Percentiles rank a stretch among this genome's conserved stretches.
Conservation (phyloP, 176 grass and related monocot genomes). For the Triticum dicoccoides region DNA sequence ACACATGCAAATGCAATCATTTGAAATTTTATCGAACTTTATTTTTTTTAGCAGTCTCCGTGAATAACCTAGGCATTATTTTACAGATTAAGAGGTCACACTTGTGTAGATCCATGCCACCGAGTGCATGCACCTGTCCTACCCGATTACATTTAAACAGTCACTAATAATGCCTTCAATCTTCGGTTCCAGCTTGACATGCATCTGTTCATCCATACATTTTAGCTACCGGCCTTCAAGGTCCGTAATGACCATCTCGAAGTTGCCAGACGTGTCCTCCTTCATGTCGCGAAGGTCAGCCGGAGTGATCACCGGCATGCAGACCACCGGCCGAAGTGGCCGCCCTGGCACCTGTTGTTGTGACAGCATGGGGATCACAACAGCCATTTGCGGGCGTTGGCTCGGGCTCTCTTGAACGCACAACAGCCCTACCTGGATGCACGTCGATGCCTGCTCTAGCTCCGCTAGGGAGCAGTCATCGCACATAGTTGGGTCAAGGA, state of each 20-base stretch:
- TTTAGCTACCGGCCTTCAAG: conserved; percentile 22
- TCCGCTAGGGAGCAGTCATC: not conserved
- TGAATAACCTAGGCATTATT: too few relatives aligned
- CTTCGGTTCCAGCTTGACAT: not conserved
- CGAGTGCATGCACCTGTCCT: not conserved
- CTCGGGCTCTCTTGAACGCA: conserved; percentile 40
- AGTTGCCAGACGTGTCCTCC: not conserved
- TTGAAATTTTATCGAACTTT: too few relatives aligned
- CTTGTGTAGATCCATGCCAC: too few relatives aligned
- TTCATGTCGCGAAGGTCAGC: not conserved
- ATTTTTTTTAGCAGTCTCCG: too few relatives aligned
- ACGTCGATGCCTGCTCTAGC: conserved; percentile 17
- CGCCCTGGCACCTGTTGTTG: not conserved
- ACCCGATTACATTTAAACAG: not conserved
- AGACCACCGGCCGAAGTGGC: conserved; percentile 27
- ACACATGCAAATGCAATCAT: too few relatives aligned
- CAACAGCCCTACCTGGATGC: conserved; percentile 36
- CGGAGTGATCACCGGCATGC: not conserved
- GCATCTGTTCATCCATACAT: too few relatives aligned
- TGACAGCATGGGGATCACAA: conserved; percentile 31
- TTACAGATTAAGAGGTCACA: too few relatives aligned
- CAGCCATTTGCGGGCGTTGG: conserved; percentile 22
- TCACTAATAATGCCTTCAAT: not conserved
- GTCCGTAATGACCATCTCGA: not conserved
- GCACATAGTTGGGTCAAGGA: conserved; percentile 5